phyloP scores from a whole-genome alignment of 371 early-diverging fungal genomes.

The Mortierella sp. region DNA sequence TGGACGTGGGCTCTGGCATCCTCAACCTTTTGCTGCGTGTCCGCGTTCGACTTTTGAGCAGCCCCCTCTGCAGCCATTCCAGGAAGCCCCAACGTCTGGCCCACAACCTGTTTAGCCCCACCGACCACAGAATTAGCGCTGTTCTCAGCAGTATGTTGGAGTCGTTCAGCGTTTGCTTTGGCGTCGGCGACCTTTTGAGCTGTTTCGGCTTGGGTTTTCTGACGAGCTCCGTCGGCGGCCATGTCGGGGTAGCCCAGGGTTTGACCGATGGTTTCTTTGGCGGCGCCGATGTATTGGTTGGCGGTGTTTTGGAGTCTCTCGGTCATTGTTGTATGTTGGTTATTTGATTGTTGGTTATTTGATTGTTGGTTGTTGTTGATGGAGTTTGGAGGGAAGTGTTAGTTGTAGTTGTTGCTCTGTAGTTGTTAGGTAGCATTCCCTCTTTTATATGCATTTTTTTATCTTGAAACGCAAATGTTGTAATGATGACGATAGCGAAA shows the following conservation, averaged over 20 bases:
- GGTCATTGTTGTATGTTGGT: slow-evolving; percentile 15
- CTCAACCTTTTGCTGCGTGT: neutral
- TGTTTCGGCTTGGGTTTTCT: slow-evolving; percentile 37
- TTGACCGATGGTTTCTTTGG: slow-evolving; percentile 40
- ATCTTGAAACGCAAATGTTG: neutral
- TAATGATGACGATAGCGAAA: neutral
- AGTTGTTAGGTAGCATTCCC: slow-evolving; percentile 5
- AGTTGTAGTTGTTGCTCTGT: neutral
- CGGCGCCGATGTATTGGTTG: slow-evolving; percentile 40
- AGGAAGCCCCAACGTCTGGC: slow-evolving; percentile 21
- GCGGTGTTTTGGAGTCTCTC: slow-evolving; percentile 30
- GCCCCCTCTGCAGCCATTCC: slow-evolving; percentile 33
- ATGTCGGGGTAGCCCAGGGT: slow-evolving; percentile 30
- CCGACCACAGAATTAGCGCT: slow-evolving; percentile 34
- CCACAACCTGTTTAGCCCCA: slow-evolving; percentile 34
- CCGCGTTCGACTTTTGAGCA: slow-evolving; percentile 5
- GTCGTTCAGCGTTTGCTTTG: slow-evolving; percentile 34
- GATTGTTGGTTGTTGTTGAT: neutral
- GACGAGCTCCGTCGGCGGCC: slow-evolving; percentile 37
- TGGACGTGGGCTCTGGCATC: slow-evolving; percentile 21
- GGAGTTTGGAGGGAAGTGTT: neutral
- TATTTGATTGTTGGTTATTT: neutral
- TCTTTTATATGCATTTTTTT: neutral
- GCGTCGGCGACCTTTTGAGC: slow-evolving; percentile 37
- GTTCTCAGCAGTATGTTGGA: slow-evolving; percentile 58